Evolutionary conservation across 495 filamentous ascomycete genomes (phyloP), one percentile per base, ranked within the genome.

Genomic region (Evansstolkia leycettana): DNA sequence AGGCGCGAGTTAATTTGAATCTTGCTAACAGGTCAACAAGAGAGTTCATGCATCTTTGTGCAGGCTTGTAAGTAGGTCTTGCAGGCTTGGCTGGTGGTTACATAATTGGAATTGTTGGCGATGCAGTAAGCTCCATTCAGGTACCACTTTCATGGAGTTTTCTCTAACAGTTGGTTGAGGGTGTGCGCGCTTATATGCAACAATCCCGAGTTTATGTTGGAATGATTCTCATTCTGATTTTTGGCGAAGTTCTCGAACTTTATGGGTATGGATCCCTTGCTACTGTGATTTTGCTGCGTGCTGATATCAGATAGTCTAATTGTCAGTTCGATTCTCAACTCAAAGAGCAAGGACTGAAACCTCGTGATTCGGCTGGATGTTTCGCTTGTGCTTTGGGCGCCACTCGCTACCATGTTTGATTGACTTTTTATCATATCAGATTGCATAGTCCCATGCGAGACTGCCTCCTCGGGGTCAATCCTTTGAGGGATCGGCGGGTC

Each of bases 171-270:
- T 15, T 23, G 14, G 23, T 27, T 35, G 14, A 80, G 75, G 90
- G 90, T 26, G 87, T 94, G 33, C 73, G 90, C 41, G 74, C 86
- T 33, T 99, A 92, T 60, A 92, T 99, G 88, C 75, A 79, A 43
- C 90, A 99, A 60, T 88, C 80, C 14, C 76, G 88, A 34, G 78
- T 99, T 29, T 99, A 94, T 47, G 90, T 99, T 24, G 90, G 90
- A 57, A 94, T 96, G 90, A 89, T 98, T 39, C 57, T 98, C 47
- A 95, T 98, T 41, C 70, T 98, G 46, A 98, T 98, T 74, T 98
- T 98, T 54, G 89, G 83, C 32, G 90, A 99, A 69, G 90, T 99
- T 14, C 58, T 99, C 44, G 90, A 92, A 46, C 78, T 99, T 28
- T 99, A 99, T 52, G 92, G 92, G 81, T 92, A 73, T 68, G 40